Evolutionary conservation across 352 stramenopile species (phyloP).

Genomic region (Thalassiosira mediterranea): DNA sequence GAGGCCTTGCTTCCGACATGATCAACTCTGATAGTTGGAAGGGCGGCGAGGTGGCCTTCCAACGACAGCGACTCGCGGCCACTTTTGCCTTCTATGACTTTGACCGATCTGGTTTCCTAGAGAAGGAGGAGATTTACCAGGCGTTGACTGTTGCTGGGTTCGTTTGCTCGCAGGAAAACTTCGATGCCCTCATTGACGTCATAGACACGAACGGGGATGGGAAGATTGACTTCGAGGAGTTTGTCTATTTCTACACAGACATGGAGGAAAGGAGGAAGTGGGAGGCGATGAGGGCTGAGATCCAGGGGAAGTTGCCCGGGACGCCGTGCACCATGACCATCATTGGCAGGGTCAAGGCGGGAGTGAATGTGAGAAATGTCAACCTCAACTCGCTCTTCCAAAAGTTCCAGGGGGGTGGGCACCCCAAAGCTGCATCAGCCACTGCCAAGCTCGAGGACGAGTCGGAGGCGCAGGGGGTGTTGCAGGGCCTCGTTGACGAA

Average conservation of each 20-base stretch:
- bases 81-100: slow-evolving; percentile 78
- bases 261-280: slow-evolving; percentile 49
- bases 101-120: slow-evolving; percentile 70
- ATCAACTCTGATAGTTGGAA: slow-evolving; percentile 62
- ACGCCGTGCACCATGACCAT: slow-evolving; percentile 75
- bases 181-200: slow-evolving; percentile 55
- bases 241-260: slow-evolving; percentile 48
- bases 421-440: slow-evolving; percentile 80
- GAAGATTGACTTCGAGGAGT: slow-evolving; percentile 78
- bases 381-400: slow-evolving; percentile 81
- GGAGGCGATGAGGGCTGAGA: slow-evolving; percentile 27
- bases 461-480: slow-evolving; percentile 59
- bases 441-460: slow-evolving; percentile 75
- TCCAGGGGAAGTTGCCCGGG: slow-evolving; percentile 30
- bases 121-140: slow-evolving; percentile 68
- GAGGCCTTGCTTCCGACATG: slow-evolving; percentile 22
- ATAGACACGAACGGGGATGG: slow-evolving; percentile 79
- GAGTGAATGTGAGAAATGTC: slow-evolving; percentile 75
- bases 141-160: slow-evolving; percentile 54
- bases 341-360: slow-evolving; percentile 78
- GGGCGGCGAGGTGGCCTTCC: slow-evolving; percentile 57
- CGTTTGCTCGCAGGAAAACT: slow-evolving; percentile 47
- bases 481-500: slow-evolving; percentile 72
- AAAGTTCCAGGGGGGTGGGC: slow-evolving; percentile 73
- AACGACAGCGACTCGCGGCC: slow-evolving; percentile 51